Evolutionary conservation across 768 basidiomycete genomes (phyloP).

Genomic region (Gloeophyllum trabeum): DNA sequence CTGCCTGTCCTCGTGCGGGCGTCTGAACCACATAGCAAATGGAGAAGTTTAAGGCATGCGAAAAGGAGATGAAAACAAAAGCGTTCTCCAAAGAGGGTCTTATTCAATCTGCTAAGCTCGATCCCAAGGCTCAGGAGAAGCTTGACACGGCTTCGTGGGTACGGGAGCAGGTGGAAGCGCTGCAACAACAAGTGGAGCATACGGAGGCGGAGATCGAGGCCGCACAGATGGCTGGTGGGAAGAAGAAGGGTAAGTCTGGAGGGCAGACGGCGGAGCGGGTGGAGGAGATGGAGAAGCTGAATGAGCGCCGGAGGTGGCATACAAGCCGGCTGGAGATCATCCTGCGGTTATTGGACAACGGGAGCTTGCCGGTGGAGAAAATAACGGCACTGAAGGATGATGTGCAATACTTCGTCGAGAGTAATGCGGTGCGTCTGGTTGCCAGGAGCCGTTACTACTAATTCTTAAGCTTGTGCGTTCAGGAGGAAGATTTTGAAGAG

Average conservation of each 20-base stretch:
- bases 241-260: conserved; percentile 75
- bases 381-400: conserved; percentile 84
- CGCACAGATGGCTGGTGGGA: conserved; percentile 60
- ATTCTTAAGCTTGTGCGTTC: neutral
- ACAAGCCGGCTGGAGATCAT: conserved; percentile 88
- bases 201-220: conserved; percentile 93
- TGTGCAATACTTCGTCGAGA: conserved; percentile 92
- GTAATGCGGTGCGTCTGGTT: conserved; percentile 68
- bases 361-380: conserved; percentile 72
- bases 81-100: conserved; percentile 99
- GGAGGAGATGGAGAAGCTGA: conserved; percentile 78
- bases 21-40: conserved; percentile 87
- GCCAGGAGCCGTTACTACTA: neutral
- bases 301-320: conserved; percentile 95
- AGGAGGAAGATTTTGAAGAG: conserved; percentile 98
- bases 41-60: conserved; percentile 99
- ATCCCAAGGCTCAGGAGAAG: conserved; percentile 96
- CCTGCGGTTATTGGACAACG: conserved; percentile 87
- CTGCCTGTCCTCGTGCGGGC: neutral
- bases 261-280: conserved; percentile 56
- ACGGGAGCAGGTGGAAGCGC: conserved; percentile 79
- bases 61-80: conserved; percentile 99
- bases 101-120: conserved; percentile 86
- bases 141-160: conserved; percentile 84
- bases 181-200: conserved; percentile 86